Conservation (phyloP, 768 basidiomycete species). For the Suillus subalutaceus region DNA sequence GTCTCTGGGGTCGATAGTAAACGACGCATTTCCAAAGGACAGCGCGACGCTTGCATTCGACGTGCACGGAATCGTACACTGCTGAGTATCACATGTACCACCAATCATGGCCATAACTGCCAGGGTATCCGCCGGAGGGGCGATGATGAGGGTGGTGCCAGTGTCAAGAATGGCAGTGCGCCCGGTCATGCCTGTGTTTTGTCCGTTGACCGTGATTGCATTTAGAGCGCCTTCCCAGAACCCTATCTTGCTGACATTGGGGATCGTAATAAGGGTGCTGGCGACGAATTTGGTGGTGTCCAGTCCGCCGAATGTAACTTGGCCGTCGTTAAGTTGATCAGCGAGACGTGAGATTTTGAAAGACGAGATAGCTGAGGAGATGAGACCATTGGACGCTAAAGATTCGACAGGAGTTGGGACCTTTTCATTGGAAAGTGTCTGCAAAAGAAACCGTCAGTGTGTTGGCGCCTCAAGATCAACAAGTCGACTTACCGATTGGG, state of each 20-base stretch:
- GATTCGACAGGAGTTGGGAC: constrained; percentile 73
- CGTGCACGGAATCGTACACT: constrained; percentile 69
- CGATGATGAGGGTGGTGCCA: constrained; percentile 49
- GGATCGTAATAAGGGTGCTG: constrained; percentile 56
- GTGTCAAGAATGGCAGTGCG: constrained; percentile 73
- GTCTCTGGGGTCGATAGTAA: constrained; percentile 68
- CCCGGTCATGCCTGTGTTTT: constrained; percentile 49
- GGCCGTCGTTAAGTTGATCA: constrained; percentile 68
- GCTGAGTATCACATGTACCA: constrained; percentile 48
- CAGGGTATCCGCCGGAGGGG: constrained; percentile 50
- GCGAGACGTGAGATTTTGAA: constrained; percentile 79
- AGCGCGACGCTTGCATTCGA: constrained; percentile 55
- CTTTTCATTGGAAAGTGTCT: constrained; percentile 67
- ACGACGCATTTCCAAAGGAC: constrained; percentile 57
- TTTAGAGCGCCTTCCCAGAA: constrained; percentile 83
- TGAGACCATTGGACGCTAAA: constrained; percentile 57
- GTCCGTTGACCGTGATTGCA: constrained; percentile 59
- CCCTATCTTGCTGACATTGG: constrained; percentile 65
- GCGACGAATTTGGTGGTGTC: constrained; percentile 70
- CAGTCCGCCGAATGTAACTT: constrained; percentile 81
- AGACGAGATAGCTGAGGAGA: constrained; percentile 68
- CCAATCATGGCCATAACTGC: constrained; percentile 64
- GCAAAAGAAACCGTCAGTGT: not conserved
- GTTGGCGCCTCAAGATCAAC: constrained; percentile 3
- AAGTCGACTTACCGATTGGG: constrained; percentile 56